Conservation (phyloP, 805 yeast species). For the Candida parachauliodes region DNA sequence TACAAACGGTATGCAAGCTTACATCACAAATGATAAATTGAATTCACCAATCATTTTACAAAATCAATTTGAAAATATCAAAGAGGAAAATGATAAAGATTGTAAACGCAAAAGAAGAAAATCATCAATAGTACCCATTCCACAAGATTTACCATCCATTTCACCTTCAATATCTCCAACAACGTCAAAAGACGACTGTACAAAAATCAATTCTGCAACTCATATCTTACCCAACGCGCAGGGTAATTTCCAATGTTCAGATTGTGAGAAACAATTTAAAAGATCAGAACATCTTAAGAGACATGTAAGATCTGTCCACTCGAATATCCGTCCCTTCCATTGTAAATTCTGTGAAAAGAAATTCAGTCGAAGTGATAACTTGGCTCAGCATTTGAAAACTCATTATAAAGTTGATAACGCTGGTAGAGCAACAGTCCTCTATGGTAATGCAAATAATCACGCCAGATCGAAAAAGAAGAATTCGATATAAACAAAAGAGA, state of each 20-base stretch:
- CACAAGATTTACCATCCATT: slow-evolving; percentile 1
- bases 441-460: slow-evolving; percentile 6
- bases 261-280: slow-evolving; percentile 41
- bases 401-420: slow-evolving; percentile 31
- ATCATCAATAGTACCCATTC: not conserved
- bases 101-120: slow-evolving; percentile 9
- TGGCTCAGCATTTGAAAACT: slow-evolving; percentile 44
- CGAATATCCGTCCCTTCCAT: slow-evolving; percentile 43
- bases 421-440: slow-evolving; percentile 20
- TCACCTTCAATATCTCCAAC: slow-evolving; percentile 3
- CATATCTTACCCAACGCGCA: slow-evolving; percentile 3
- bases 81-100: slow-evolving; percentile 2
- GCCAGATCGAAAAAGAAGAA: slow-evolving; percentile 5
- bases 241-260: slow-evolving; percentile 36
- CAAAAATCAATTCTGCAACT: too few species aligned
- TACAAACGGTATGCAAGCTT: slow-evolving; percentile 4
- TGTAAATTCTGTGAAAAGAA: slow-evolving; percentile 44
- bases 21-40: not conserved
- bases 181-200: slow-evolving; percentile 2
- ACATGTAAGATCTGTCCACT: slow-evolving; percentile 41
- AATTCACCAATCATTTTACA: slow-evolving; percentile 6
- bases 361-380: slow-evolving; percentile 39
- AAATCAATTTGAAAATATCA: slow-evolving; percentile 7
- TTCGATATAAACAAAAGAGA: not conserved
- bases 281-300: slow-evolving; percentile 42